Evolutionary conservation across 768 basidiomycete species (phyloP).

Genomic region (Boletus tylopilopsis): DNA sequence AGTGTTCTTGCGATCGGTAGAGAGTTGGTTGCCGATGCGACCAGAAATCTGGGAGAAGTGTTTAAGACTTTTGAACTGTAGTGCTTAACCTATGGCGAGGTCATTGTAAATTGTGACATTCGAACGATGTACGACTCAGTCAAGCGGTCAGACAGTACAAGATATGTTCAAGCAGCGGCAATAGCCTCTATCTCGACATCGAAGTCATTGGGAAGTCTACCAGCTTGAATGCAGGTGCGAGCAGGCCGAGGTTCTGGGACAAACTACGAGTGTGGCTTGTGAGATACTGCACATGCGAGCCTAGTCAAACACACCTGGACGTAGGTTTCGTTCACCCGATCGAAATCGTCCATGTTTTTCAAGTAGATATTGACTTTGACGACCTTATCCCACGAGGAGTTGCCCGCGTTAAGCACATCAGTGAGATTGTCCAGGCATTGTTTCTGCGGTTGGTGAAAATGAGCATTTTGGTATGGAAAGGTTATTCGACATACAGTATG

Average conservation of each 20-base stretch:
- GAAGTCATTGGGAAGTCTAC: slow-evolving; percentile 62
- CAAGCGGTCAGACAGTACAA: not conserved
- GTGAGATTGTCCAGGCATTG: slow-evolving; percentile 56
- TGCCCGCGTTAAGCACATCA: slow-evolving; percentile 49
- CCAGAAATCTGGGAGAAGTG: slow-evolving; percentile 29
- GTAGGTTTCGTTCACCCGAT: slow-evolving; percentile 55
- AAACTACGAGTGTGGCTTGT: slow-evolving; percentile 27
- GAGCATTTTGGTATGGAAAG: not conserved
- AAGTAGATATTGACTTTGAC: slow-evolving; percentile 57
- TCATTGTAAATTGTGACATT: not conserved
- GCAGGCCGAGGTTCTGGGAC: slow-evolving; percentile 63
- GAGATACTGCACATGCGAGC: not conserved
- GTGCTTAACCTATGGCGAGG: no score
- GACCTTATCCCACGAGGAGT: slow-evolving; percentile 60
- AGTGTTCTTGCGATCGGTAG: slow-evolving; percentile 38
- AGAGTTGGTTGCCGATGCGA: slow-evolving; percentile 38
- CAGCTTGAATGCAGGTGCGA: slow-evolving; percentile 73
- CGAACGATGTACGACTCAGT: not conserved
- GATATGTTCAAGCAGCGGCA: slow-evolving; percentile 34
- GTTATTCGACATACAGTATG: slow-evolving; percentile 45
- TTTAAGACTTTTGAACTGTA: slow-evolving; percentile 22
- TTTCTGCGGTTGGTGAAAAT: slow-evolving; percentile 32
- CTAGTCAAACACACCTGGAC: slow-evolving; percentile 38
- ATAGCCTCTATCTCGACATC: slow-evolving; percentile 73
- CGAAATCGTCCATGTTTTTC: slow-evolving; percentile 57